phyloP scores from a whole-genome alignment of 169 alveolate genomes.

The Cryptosporidium parvum region DNA sequence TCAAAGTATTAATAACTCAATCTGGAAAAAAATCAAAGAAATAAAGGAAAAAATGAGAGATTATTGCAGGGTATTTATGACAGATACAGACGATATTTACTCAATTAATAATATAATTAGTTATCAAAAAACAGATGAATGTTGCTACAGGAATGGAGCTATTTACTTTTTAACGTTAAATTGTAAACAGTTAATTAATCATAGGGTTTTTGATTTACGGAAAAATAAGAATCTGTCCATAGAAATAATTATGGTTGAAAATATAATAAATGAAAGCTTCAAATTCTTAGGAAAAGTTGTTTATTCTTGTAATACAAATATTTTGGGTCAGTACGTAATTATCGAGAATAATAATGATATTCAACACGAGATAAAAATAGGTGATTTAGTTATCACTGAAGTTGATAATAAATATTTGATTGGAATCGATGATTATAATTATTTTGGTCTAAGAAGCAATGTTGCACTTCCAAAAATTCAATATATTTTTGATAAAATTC shows the following conservation, averaged over 20 bases:
- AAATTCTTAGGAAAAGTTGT: constrained; percentile 18
- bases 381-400: constrained; percentile 25
- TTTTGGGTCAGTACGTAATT: constrained; percentile 18
- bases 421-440: not conserved
- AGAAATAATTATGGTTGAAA: constrained; percentile 11
- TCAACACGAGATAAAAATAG: not conserved
- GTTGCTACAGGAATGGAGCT: constrained; percentile 34
- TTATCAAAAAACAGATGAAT: constrained; percentile 35
- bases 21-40: constrained; percentile 30
- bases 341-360: not conserved
- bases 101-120: not conserved
- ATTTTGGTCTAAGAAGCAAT: not conserved
- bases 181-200: not conserved
- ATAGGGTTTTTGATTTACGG: constrained; percentile 2
- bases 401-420: not conserved
- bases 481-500: constrained; percentile 14
- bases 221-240: not conserved
- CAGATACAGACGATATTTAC: constrained; percentile 38
- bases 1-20: not conserved
- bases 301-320: not conserved
- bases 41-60: constrained; percentile 5
- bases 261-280: not conserved
- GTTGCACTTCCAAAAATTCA: not conserved
- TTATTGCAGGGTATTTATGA: constrained; percentile 8
- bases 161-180: constrained; percentile 9